These are phyloP conservation scores for Erysimum cheiranthoides DNA, from an alignment of 345 rosid species.

Conservation along the genomic window DNA sequence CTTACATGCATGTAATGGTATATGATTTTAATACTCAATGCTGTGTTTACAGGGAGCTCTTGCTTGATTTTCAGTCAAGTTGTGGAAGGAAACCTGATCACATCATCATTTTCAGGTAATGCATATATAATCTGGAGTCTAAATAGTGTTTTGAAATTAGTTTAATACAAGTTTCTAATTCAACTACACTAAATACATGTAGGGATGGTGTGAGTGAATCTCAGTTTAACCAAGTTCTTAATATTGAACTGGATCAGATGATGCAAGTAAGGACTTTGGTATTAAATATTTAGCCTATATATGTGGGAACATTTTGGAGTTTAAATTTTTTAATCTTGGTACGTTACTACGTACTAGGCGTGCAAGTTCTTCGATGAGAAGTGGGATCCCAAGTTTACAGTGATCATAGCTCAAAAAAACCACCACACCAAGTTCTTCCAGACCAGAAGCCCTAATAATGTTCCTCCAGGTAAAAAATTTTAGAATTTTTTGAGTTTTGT, in stretches of 20 bases:
- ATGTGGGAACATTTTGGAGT: background rate
- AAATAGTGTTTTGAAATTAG: constrained; percentile 5
- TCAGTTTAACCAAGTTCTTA: constrained; percentile 77
- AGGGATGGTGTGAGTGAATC: constrained; percentile 98
- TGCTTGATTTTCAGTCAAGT: constrained; percentile 66
- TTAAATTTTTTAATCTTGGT: background rate
- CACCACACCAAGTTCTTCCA: constrained; percentile 90
- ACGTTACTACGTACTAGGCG: constrained; percentile 63
- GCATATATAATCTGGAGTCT: background rate
- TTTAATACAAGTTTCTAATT: background rate
- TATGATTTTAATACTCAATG: background rate
- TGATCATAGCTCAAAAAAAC: constrained; percentile 79
- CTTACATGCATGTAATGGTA: too few relatives aligned
- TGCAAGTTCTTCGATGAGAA: constrained; percentile 74
- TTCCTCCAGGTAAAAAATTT: constrained; percentile 68
- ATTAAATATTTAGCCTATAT: background rate
- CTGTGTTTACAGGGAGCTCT: constrained; percentile 57
- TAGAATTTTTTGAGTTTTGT: too few relatives aligned
- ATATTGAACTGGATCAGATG: constrained; percentile 77
- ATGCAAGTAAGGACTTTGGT: constrained; percentile 54
- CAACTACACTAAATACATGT: background rate
- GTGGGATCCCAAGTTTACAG: constrained; percentile 72
- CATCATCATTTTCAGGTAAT: constrained; percentile 79
- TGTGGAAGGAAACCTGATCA: constrained; percentile 75
- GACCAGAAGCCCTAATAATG: constrained; percentile 68